Conservation (phyloP, 306 rosid genomes). For the Cicer judaicum region DNA sequence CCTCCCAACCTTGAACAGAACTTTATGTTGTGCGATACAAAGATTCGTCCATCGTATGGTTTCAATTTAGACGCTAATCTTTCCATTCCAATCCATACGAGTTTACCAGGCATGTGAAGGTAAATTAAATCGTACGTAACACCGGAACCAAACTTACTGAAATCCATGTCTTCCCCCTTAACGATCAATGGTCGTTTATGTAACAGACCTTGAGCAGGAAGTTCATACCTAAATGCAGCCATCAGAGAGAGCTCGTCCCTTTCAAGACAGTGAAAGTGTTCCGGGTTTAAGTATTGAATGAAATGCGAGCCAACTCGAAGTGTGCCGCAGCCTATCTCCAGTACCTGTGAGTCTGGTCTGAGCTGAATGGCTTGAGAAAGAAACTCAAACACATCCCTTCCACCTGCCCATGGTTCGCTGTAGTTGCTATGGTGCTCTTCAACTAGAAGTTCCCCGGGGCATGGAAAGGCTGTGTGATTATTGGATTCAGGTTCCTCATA, state of each 20-base stretch:
- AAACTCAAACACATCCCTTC: constrained; percentile 87
- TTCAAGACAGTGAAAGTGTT: constrained; percentile 81
- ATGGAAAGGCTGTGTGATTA: constrained; percentile 80
- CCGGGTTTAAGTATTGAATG: constrained; percentile 72
- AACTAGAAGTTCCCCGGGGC: constrained; percentile 90
- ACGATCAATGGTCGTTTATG: constrained; percentile 81
- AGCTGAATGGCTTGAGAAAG: constrained; percentile 70
- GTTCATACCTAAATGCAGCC: constrained; percentile 90
- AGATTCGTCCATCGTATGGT: constrained; percentile 77
- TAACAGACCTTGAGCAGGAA: constrained; percentile 89
- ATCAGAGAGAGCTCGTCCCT: constrained; percentile 89
- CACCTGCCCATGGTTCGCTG: constrained; percentile 98
- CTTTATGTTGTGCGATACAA: constrained; percentile 85
- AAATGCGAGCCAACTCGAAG: constrained; percentile 94
- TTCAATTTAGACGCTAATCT: constrained; percentile 69
- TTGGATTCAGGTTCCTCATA: constrained; percentile 62
- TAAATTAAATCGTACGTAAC: constrained; percentile 72
- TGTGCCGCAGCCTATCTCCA: constrained; percentile 95
- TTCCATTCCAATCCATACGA: constrained; percentile 84
- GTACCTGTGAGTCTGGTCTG: constrained; percentile 62
- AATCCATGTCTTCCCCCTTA: constrained; percentile 85
- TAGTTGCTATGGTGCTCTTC: constrained; percentile 97
- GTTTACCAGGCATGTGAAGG: constrained; percentile 92
- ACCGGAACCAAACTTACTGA: constrained; percentile 63
- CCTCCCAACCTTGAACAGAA: constrained; percentile 87